phyloP scores from a whole-genome alignment of 306 rosid species.

The Rosa chinensis region DNA sequence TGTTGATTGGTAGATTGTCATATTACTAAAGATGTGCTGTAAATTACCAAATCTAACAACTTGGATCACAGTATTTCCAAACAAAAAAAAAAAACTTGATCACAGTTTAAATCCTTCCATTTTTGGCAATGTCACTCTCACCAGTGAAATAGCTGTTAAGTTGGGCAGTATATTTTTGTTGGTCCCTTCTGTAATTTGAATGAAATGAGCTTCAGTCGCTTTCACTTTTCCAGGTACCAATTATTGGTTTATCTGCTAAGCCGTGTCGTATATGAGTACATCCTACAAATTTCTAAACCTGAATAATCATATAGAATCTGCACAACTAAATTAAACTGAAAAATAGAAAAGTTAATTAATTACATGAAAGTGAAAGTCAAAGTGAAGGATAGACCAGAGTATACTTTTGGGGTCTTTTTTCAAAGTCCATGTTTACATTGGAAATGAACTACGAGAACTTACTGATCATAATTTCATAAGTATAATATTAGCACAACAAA shows the following conservation, averaged over 20 bases:
- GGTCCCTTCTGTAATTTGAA: neutral
- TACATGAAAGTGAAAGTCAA: neutral
- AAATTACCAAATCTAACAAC: conserved; percentile 8
- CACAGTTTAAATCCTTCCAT: neutral
- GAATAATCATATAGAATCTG: neutral
- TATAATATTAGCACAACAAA: neutral
- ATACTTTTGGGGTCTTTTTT: neutral
- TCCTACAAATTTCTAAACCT: neutral
- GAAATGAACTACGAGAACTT: too few species aligned
- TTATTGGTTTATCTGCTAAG: neutral
- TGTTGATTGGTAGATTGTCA: conserved; percentile 1
- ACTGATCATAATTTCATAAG: too few species aligned
- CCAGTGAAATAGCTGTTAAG: neutral
- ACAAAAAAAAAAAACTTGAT: too few species aligned
- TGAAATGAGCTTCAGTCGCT: neutral
- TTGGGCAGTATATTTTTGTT: neutral
- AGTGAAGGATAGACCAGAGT: neutral
- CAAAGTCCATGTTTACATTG: neutral
- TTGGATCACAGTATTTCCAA: neutral
- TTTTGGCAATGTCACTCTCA: neutral
- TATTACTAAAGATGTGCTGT: conserved; percentile 1
- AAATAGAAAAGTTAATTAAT: neutral
- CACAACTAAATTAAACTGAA: neutral
- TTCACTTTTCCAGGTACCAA: neutral
- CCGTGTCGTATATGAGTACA: neutral